Evolutionary conservation across 2,329 filamentous ascomycete species (phyloP).

Genomic region (Diatrype stigma): DNA sequence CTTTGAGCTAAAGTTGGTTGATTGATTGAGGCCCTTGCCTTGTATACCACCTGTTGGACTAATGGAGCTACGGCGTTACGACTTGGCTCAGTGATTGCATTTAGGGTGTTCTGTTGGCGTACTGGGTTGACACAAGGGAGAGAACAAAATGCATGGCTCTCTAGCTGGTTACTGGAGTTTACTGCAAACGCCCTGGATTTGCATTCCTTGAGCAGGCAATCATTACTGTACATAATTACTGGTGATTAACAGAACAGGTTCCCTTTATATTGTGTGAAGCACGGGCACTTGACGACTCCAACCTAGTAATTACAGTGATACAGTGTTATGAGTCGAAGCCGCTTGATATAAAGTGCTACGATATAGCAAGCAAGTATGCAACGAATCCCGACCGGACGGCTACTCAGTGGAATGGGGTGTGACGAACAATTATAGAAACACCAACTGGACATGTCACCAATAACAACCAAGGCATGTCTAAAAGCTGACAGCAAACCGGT

Average conservation of each 20-base stretch:
- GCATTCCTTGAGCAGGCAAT: neutral
- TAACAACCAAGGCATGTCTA: too few species aligned
- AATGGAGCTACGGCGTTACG: neutral
- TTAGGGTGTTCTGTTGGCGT: neutral
- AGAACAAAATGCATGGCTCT: neutral
- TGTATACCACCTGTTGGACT: neutral
- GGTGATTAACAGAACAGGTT: neutral
- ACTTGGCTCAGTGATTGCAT: neutral
- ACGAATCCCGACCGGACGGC: too few species aligned
- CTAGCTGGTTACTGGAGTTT: neutral
- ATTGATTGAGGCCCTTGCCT: slow-evolving; percentile 8
- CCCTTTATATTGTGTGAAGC: too few species aligned
- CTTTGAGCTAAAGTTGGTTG: slow-evolving; percentile 49
- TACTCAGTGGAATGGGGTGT: too few species aligned
- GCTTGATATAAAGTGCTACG: too few species aligned
- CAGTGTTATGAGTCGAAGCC: too few species aligned
- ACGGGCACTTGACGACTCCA: too few species aligned
- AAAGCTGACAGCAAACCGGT: too few species aligned
- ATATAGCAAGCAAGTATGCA: too few species aligned
- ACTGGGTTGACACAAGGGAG: neutral
- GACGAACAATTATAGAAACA: too few species aligned
- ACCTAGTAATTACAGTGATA: too few species aligned
- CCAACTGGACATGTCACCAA: too few species aligned
- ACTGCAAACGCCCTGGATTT: neutral
- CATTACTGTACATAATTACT: neutral